phyloP scores from a whole-genome alignment of 2,329 filamentous ascomycete genomes.

The Apiospora arundinis region DNA sequence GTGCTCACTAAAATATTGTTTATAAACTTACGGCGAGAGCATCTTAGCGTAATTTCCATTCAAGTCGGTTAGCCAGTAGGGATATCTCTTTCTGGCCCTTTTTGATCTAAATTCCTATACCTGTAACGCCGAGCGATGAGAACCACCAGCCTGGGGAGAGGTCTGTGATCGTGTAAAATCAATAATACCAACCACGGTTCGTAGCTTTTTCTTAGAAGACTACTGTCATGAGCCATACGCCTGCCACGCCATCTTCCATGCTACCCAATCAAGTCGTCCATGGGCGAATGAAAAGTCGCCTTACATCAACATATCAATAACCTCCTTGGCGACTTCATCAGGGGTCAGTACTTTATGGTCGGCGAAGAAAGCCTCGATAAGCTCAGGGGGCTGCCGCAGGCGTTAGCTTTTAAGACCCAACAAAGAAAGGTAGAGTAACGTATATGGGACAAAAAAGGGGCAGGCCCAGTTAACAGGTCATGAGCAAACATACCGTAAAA shows the following conservation, averaged over 20 bases:
- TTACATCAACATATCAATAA: conserved; percentile 42
- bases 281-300: neutral
- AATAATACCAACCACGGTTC: conserved; percentile 9
- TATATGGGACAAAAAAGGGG: neutral
- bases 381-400: conserved; percentile 34
- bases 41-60: neutral
- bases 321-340: conserved; percentile 37
- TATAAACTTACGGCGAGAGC: neutral
- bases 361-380: conserved; percentile 39
- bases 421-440: neutral
- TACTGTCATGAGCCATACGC: neutral
- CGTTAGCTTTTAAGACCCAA: neutral
- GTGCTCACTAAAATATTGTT: neutral
- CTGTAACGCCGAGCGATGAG: conserved; percentile 10
- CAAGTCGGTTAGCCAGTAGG: neutral
- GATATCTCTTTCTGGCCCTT: conserved; percentile 9
- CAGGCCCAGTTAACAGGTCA: neutral
- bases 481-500: conserved; percentile 34
- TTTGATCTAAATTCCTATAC: conserved; percentile 18
- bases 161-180: conserved; percentile 10
- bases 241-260: neutral
- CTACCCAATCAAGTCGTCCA: neutral
- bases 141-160: neutral
- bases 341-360: conserved; percentile 40
- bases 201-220: neutral